phyloP scores from a whole-genome alignment of 1,139 yeast species.

The Arxiozyma slooffiae region DNA sequence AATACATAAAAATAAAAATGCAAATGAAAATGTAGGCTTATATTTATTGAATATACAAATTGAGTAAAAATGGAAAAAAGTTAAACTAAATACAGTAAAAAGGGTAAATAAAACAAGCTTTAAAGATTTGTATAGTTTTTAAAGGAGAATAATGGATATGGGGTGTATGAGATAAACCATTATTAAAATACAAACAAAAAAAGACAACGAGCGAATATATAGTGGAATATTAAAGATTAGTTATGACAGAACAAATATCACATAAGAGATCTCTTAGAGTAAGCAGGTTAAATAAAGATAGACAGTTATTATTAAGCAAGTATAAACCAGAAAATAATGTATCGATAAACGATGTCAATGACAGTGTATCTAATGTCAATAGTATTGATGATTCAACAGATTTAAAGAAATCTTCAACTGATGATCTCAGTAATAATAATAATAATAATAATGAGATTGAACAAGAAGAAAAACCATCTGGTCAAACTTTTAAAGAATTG shows the following conservation, averaged over 20 bases:
- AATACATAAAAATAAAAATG: no score
- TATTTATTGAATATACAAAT: no score
- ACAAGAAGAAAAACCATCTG: constrained; percentile 21
- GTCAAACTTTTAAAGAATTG: constrained; percentile 33
- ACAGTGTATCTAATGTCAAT: background rate
- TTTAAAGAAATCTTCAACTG: background rate
- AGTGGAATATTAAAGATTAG: no score
- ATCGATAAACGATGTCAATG: constrained; percentile 6
- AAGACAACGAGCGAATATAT: no score
- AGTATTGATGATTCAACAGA: background rate
- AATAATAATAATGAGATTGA: background rate
- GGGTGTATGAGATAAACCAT: no score
- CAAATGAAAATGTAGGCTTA: no score
- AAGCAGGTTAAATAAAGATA: constrained; percentile 25
- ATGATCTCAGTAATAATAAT: background rate
- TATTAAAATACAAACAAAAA: no score
- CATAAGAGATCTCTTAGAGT: background rate
- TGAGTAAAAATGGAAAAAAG: no score
- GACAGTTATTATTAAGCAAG: constrained; percentile 37
- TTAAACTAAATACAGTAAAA: no score
- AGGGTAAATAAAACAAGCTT: no score
- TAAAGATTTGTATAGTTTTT: no score
- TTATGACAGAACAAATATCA: constrained; percentile 27
- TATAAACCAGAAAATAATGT: constrained; percentile 32
- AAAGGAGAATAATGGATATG: no score